Conservation (phyloP, 2,329 filamentous ascomycete species). For the Monosporascus sp. region DNA sequence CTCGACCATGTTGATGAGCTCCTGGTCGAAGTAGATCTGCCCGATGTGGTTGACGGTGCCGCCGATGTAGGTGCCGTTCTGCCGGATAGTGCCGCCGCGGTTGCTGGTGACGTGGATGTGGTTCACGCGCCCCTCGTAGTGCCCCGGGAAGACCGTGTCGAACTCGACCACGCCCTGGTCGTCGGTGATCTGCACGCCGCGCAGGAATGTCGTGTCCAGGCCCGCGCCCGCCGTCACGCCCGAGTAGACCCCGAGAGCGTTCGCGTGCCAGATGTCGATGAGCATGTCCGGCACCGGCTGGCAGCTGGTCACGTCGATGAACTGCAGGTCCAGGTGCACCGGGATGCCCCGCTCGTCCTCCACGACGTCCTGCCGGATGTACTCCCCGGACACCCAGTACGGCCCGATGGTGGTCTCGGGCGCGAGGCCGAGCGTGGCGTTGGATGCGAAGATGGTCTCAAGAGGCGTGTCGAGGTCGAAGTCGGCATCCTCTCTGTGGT, state of each 20-base stretch:
- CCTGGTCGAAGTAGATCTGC: conserved; percentile 56
- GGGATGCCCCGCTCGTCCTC: conserved; percentile 29
- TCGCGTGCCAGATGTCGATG: conserved; percentile 32
- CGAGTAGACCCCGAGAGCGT: conserved; percentile 36
- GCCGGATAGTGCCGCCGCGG: conserved; percentile 26
- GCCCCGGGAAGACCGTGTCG: conserved; percentile 37
- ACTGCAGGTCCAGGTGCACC: conserved; percentile 30
- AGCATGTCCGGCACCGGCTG: conserved; percentile 23
- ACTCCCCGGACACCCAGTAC: conserved; percentile 25
- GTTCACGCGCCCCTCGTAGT: conserved; percentile 35
- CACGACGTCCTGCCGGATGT: conserved; percentile 28
- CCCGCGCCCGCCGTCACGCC: conserved; percentile 28
- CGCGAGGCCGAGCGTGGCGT: conserved; percentile 16
- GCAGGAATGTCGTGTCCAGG: conserved; percentile 36
- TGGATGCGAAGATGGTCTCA: conserved; percentile 13
- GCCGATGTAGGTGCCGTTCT: conserved; percentile 45
- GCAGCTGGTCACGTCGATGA: conserved; percentile 29
- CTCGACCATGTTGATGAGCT: conserved; percentile 44
- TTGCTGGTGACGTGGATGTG: conserved; percentile 31
- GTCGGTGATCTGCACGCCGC: conserved; percentile 38
- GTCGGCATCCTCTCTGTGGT: conserved; percentile 12
- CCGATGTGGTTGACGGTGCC: conserved; percentile 50
- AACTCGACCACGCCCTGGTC: conserved; percentile 35
- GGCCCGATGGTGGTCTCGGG: conserved; percentile 18
- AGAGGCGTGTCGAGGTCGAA: conserved; percentile 13